Evolutionary conservation across 2,329 filamentous ascomycete genomes (phyloP).

Genomic region (Orbilia javanica): DNA sequence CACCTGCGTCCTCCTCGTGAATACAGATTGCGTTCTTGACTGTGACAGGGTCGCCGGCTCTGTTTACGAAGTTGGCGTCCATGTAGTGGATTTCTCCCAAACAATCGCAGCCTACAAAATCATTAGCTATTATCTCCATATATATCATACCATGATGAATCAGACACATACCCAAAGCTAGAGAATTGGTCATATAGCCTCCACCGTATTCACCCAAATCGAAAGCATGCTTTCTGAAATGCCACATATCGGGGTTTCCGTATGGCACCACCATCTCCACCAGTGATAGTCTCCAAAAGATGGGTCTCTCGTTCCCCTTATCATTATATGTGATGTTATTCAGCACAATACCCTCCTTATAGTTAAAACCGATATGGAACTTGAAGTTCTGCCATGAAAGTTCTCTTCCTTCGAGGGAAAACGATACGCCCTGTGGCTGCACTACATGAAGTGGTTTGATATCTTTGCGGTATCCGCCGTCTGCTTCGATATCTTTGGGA

Average conservation of each 20-base stretch:
- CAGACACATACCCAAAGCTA: slow-evolving; percentile 66
- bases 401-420: slow-evolving; percentile 78
- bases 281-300: slow-evolving; percentile 90
- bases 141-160: background rate
- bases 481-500: slow-evolving; percentile 76
- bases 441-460: slow-evolving; percentile 89
- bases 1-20: slow-evolving; percentile 88
- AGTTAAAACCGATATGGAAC: slow-evolving; percentile 94
- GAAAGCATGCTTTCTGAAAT: slow-evolving; percentile 85
- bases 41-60: slow-evolving; percentile 78
- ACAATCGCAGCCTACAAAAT: slow-evolving; percentile 79
- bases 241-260: slow-evolving; percentile 82
- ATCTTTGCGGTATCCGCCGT: slow-evolving; percentile 81
- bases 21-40: slow-evolving; percentile 97
- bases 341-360: slow-evolving; percentile 88
- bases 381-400: slow-evolving; percentile 95
- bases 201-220: slow-evolving; percentile 85
- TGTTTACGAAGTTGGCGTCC: slow-evolving; percentile 85
- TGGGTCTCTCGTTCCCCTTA: slow-evolving; percentile 78
- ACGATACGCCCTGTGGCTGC: slow-evolving; percentile 89
- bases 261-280: slow-evolving; percentile 96
- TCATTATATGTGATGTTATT: slow-evolving; percentile 93
- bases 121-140: slow-evolving; percentile 7
- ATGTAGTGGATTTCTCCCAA: slow-evolving; percentile 93
- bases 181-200: slow-evolving; percentile 85